Base-by-base conservation (phyloP, 139 green algal species). In the Chlamydomonas sp. region DNA sequence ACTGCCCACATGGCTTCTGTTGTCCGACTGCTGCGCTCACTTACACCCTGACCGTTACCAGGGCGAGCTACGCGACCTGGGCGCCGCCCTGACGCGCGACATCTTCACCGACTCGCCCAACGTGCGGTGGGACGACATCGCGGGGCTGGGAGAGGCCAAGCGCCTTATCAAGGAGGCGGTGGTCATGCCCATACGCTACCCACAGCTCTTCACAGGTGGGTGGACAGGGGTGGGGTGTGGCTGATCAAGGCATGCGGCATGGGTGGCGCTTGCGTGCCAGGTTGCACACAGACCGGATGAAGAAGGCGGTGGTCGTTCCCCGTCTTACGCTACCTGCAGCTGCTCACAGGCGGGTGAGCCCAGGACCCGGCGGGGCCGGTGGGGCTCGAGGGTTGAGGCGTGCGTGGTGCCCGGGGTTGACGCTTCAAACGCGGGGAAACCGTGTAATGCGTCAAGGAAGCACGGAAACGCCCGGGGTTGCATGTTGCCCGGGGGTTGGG, bases 91-190 rank as follows among this genome's bases (percentile, higher is more conserved):
- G 72, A 92, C 68, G 7, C 87, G 91, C 1, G 93, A 96, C 88
- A 97, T 97, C 81, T 94, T 93, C 85, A 90, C 90, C 68, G 82
- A 91, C 8, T 92, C 75, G 69, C 94, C 91, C 3, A 89, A 93
- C 64, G 91, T 95, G 72, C 88, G 88, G 18, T 92, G 79, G 67
- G 88, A 95, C 16, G 90, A 94, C 92, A 95, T 98, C 18, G 90
- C 92, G 62, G 95, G 96, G 0, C 92, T 97, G 64, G 91, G 94
- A 9, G 17, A 78, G 4, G 95, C 94, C 76, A 96, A 96, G 85
- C 57, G 86, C 78, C 90, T 98, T 18, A 90, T 98, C 61, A 93
- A 95, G 88, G 96, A 98, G 91, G 95, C 96, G 9, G 94, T 98
- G 68, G 94, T 97, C 16, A 93, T 96, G 93, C 96, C 96, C 9